These are phyloP conservation scores for Syncephalastrum monosporum DNA, from an alignment of 371 early-diverging fungal species.

Conservation along the genomic window DNA sequence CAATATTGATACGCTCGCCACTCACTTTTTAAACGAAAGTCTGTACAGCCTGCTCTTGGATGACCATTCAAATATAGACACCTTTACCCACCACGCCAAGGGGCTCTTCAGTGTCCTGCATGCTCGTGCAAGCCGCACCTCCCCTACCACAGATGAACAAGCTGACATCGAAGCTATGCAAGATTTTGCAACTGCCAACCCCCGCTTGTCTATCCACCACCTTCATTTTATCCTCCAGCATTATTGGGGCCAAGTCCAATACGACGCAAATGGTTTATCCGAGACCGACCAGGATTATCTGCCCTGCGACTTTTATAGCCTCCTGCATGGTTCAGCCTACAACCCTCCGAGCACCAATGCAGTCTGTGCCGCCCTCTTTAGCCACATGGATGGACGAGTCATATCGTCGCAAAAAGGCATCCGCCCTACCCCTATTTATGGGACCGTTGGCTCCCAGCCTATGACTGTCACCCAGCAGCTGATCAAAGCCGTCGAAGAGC, in stretches of 20 bases:
- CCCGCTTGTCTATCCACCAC: slow-evolving; percentile 24
- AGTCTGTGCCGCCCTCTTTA: slow-evolving; percentile 78
- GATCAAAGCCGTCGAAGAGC: slow-evolving; percentile 55
- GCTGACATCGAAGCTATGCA: slow-evolving; percentile 34
- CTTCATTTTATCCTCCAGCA: slow-evolving; percentile 72
- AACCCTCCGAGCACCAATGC: slow-evolving; percentile 62
- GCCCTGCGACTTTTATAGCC: slow-evolving; percentile 75
- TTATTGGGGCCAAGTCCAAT: slow-evolving; percentile 72
- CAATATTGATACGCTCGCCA: slow-evolving; percentile 66
- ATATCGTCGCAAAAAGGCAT: slow-evolving; percentile 42
- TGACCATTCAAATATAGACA: slow-evolving; percentile 19
- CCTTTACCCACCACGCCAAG: slow-evolving; percentile 43
- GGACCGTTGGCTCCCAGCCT: slow-evolving; percentile 11
- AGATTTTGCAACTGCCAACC: slow-evolving; percentile 39
- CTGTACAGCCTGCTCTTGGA: too few relatives aligned
- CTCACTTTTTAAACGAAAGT: slow-evolving; percentile 49
- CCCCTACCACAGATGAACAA: slow-evolving; percentile 28
- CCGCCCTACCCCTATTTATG: slow-evolving; percentile 22
- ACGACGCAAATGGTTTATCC: slow-evolving; percentile 68
- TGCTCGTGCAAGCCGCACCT: slow-evolving; percentile 33
- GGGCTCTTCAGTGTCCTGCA: slow-evolving; percentile 63
- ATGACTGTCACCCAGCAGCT: slow-evolving; percentile 51
- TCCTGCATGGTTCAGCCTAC: slow-evolving; percentile 62
- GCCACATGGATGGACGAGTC: slow-evolving; percentile 51
- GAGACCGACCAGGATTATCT: slow-evolving; percentile 71